Evolutionary conservation across 2,329 filamentous ascomycete genomes (phyloP).

Genomic region (Neurospora sp.): DNA sequence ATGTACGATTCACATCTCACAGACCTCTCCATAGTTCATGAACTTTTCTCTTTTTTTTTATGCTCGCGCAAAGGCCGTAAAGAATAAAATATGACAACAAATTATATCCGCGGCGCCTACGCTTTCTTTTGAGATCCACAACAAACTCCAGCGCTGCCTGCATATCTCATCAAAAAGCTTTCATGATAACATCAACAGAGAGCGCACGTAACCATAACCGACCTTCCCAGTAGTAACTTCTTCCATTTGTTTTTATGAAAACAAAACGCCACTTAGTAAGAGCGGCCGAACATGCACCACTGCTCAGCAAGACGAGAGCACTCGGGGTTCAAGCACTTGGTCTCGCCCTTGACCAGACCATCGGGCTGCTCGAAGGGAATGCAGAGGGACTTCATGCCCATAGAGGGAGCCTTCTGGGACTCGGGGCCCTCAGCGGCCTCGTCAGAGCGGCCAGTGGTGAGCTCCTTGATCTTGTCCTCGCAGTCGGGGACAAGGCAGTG

Average conservation of each 20-base stretch:
- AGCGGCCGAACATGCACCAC: conserved; percentile 89
- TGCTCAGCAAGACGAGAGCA: conserved; percentile 67
- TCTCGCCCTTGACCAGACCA: conserved; percentile 68
- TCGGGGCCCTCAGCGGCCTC: conserved; percentile 36
- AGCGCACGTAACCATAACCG: not conserved
- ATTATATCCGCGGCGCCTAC: not conserved
- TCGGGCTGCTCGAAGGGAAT: conserved; percentile 75
- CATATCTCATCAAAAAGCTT: not conserved
- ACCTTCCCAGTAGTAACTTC: not conserved
- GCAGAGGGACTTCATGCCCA: conserved; percentile 63
- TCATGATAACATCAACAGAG: not conserved
- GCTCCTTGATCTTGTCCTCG: conserved; percentile 48
- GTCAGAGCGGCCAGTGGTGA: conserved; percentile 20
- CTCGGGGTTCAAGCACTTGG: conserved; percentile 85
- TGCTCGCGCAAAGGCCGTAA: not conserved
- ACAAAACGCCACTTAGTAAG: conserved; percentile 34
- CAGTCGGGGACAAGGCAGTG: conserved; percentile 70
- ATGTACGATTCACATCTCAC: not conserved
- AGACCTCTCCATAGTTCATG: not conserved
- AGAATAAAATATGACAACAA: not conserved
- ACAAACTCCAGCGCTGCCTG: not conserved
- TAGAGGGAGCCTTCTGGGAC: conserved; percentile 43
- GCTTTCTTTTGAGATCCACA: not conserved
- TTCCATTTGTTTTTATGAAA: not conserved
- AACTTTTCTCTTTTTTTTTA: not conserved